These are phyloP conservation scores for Pachyrhizus erosus DNA, from an alignment of 306 rosid genomes.

Conservation along the genomic window DNA sequence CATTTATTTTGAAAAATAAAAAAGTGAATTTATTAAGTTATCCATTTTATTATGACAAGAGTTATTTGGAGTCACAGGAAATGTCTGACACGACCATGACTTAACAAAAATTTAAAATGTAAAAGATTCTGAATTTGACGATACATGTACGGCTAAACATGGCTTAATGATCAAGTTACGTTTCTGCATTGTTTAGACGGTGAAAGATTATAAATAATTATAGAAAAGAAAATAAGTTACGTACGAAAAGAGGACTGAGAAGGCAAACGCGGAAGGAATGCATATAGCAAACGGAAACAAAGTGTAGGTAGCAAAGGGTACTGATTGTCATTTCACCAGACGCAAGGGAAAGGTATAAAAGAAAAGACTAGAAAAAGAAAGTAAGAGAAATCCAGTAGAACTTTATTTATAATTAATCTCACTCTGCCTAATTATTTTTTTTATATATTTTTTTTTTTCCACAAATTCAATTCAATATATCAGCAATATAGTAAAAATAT, in stretches of 20 bases:
- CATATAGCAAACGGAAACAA: slow-evolving; percentile 38
- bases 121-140: background rate
- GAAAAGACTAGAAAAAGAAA: too few species aligned
- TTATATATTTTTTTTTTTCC: too few species aligned
- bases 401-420: too few species aligned
- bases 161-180: background rate
- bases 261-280: slow-evolving; percentile 42
- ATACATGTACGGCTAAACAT: background rate
- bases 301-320: slow-evolving; percentile 11
- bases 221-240: slow-evolving; percentile 19
- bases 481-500: too few species aligned
- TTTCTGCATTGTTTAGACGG: background rate
- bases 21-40: too few species aligned
- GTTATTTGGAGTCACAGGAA: background rate
- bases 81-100: background rate
- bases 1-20: background rate
- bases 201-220: background rate
- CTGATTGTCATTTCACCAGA: slow-evolving; percentile 46
- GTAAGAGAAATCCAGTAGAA: too few species aligned
- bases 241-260: slow-evolving; percentile 11
- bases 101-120: background rate
- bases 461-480: too few species aligned
- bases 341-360: too few species aligned
- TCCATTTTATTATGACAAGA: background rate
- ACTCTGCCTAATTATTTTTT: too few species aligned